Conservation (phyloP, 148 eudicot genomes). For the Limonium bicolor region DNA sequence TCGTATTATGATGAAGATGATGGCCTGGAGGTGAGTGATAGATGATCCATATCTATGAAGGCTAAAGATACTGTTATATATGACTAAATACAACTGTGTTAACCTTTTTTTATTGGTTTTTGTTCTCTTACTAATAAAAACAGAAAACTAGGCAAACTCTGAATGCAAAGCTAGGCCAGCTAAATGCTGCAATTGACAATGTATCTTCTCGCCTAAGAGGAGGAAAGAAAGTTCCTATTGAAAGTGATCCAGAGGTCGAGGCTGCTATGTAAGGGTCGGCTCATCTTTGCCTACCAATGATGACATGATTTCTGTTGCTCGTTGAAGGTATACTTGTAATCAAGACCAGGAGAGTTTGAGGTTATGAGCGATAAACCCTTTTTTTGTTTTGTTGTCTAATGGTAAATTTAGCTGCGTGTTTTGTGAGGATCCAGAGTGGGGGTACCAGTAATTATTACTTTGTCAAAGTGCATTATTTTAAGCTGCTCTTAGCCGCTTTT, state of each 20-base stretch:
- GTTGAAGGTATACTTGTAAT: too few relatives aligned
- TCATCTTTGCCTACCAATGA: background rate
- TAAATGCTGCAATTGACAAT: conserved; percentile 83
- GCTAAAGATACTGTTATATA: too few relatives aligned
- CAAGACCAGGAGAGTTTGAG: too few relatives aligned
- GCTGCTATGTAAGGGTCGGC: conserved; percentile 29
- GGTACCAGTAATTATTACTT: too few relatives aligned
- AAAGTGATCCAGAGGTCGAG: conserved; percentile 44
- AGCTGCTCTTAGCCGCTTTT: too few relatives aligned
- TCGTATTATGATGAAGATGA: conserved; percentile 70
- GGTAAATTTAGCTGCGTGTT: too few relatives aligned
- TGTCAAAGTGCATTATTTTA: too few relatives aligned
- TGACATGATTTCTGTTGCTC: background rate
- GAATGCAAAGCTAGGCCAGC: conserved; percentile 53
- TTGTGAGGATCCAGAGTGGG: too few relatives aligned
- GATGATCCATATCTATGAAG: too few relatives aligned
- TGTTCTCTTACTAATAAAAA: conserved; percentile 1
- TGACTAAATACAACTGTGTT: too few relatives aligned
- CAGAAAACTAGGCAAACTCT: conserved; percentile 69
- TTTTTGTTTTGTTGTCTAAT: too few relatives aligned
- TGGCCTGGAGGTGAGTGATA: conserved; percentile 79
- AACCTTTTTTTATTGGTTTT: background rate
- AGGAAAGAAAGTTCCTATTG: conserved; percentile 32
- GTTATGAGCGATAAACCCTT: too few relatives aligned
- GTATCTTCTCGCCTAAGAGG: conserved; percentile 84